These are phyloP conservation scores for Kodamaea laetipori DNA, from an alignment of 805 yeast genomes.

Conservation along the genomic window DNA sequence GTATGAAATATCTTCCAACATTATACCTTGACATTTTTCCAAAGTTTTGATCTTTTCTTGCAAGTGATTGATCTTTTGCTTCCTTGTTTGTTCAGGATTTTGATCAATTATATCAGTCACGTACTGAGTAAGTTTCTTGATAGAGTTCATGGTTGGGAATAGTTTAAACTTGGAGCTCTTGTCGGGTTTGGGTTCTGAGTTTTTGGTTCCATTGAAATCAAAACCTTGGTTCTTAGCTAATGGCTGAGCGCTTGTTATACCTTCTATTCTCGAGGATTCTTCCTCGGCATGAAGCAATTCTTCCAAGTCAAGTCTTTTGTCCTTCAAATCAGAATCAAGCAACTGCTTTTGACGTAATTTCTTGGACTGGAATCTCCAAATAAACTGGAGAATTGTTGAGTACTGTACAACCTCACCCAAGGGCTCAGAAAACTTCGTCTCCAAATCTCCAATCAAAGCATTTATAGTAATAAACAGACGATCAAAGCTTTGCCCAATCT, in stretches of 20 bases:
- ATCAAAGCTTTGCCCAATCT: conserved; percentile 85
- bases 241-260: conserved; percentile 23
- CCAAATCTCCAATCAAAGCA: conserved; percentile 52
- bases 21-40: conserved; percentile 50
- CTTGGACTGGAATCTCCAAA: conserved; percentile 56
- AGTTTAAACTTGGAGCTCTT: conserved; percentile 42
- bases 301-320: conserved; percentile 33
- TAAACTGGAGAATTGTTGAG: conserved; percentile 56
- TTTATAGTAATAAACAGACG: conserved; percentile 57
- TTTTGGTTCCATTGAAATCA: conserved; percentile 18
- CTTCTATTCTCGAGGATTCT: conserved; percentile 31
- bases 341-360: conserved; percentile 36
- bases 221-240: conserved; percentile 24
- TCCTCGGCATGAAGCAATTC: conserved; percentile 33
- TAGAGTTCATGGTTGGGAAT: conserved; percentile 27
- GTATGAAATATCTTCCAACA: conserved; percentile 42
- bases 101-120: conserved; percentile 61
- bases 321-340: conserved; percentile 34
- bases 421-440: conserved; percentile 65
- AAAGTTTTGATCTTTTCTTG: conserved; percentile 55
- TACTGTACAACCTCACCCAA: conserved; percentile 71
- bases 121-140: conserved; percentile 52
- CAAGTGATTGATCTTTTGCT: conserved; percentile 51
- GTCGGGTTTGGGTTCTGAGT: conserved; percentile 17
- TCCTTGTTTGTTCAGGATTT: conserved; percentile 65